These are phyloP conservation scores for Aspergillus thermomutatus DNA, from an alignment of 2,329 filamentous ascomycete species.

Conservation along the genomic window DNA sequence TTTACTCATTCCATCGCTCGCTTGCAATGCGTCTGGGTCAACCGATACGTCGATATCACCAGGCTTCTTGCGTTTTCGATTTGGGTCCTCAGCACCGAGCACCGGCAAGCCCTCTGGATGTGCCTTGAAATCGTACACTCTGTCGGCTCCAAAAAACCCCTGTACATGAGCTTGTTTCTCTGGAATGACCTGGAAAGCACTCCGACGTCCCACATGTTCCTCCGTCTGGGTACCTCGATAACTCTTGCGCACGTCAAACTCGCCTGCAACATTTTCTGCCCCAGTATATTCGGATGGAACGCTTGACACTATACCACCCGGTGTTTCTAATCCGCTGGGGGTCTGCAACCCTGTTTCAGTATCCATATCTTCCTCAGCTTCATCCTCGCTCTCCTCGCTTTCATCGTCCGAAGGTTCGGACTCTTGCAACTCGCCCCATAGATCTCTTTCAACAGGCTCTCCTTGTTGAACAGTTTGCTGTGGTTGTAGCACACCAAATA, in stretches of 20 bases:
- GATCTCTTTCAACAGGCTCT: conserved; percentile 77
- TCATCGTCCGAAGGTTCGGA: conserved; percentile 69
- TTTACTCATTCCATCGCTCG: conserved; percentile 74
- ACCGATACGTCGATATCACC: conserved; percentile 93
- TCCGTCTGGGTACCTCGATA: conserved; percentile 85
- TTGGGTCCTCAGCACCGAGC: conserved; percentile 75
- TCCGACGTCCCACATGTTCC: conserved; percentile 68
- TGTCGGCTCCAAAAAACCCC: conserved; percentile 95
- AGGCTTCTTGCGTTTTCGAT: conserved; percentile 86
- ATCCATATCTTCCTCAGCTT: conserved; percentile 47
- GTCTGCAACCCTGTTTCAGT: conserved; percentile 60
- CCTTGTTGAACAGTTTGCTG: conserved; percentile 62
- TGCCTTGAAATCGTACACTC: conserved; percentile 80
- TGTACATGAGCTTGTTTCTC: conserved; percentile 81
- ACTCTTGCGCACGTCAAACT: conserved; percentile 88
- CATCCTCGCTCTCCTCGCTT: conserved; percentile 64
- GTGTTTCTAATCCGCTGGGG: conserved; percentile 74
- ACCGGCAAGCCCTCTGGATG: conserved; percentile 61
- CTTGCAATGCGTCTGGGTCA: conserved; percentile 75
- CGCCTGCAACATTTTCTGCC: conserved; percentile 73
- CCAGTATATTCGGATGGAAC: conserved; percentile 76
- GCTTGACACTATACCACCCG: conserved; percentile 74
- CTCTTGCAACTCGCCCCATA: conserved; percentile 90
- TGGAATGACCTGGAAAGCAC: conserved; percentile 84
- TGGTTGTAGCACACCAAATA: conserved; percentile 74